Base-by-base conservation (phyloP, 805 yeast genomes). In the Candida boleticola region DNA sequence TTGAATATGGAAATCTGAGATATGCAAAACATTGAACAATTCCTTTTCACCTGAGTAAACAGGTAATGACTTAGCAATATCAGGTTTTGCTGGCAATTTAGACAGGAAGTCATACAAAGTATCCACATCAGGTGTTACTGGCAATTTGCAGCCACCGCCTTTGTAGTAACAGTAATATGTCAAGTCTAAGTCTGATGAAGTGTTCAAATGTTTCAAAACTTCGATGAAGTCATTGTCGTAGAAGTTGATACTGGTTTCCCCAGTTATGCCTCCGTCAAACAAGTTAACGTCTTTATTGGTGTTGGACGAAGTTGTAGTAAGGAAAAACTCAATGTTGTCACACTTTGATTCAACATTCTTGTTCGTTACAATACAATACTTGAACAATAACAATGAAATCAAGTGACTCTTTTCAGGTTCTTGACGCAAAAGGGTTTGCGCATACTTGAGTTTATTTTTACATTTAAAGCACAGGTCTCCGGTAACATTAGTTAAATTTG, bases 1-100 rank as follows among this genome's bases (percentile, higher is more conserved):
- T 54, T 82, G 78, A 36, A 80, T 60, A 58, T 83, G 89, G 60
- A 83, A 78, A 54, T 83, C 89, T 16, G 83, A 74, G 25, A 83
- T 52, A 50, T 83, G 90, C 46, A 83, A 64, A 3, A 81, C 88
- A 45, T 80, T 77, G 59, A 82, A 77, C 1, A 71, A 64, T 43
- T 71, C 57, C 17, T 55, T 46, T 30, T 50, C 49, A 19, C 44
- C 44, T 6, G 49, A 44, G 51, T 64, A 67, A 9, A 35, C 46
- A 11, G 74, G 73, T 42, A 64, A 63, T 13, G 45, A 39, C 22
- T 45, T 39, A 5, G 34, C 36, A 27, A 17, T 17, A 20, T 38
- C 29, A 45, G 61, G 53, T 34, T 55, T 26, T 5, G 39, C 48
- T 1, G 74, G 73, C 73, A 72, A 68, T 55, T 60, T 51, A 2